A percentile compares a stretch with the other conserved stretches of the same genome.
Conservation (phyloP, 2,329 filamentous ascomycete genomes). For the Dothistroma pini region DNA sequence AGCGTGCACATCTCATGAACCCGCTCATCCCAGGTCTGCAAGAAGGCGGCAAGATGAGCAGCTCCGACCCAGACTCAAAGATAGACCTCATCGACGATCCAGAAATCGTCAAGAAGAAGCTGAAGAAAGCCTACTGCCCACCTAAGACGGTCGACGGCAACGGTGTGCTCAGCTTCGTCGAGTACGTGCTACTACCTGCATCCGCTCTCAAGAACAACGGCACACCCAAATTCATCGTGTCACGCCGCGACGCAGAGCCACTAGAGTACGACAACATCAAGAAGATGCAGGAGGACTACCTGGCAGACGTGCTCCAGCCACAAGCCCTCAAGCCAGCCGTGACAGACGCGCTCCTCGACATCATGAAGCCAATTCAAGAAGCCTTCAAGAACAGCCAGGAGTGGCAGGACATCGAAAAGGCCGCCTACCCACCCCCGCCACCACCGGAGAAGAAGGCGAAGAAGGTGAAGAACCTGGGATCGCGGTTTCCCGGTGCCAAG, state of each 20-base stretch:
- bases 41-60: constrained; percentile 75
- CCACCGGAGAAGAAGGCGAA: constrained; percentile 64
- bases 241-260: constrained; percentile 64
- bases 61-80: constrained; percentile 70
- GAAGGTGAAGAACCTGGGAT: constrained; percentile 70
- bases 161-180: constrained; percentile 79
- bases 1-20: constrained; percentile 72
- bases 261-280: constrained; percentile 75
- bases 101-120: constrained; percentile 73
- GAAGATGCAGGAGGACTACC: constrained; percentile 75
- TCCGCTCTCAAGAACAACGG: constrained; percentile 56
- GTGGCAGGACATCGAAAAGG: constrained; percentile 73
- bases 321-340: constrained; percentile 86
- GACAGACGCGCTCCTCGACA: constrained; percentile 64
- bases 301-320: constrained; percentile 63
- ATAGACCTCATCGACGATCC: constrained; percentile 85
- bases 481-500: constrained; percentile 54
- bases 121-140: constrained; percentile 77
- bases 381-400: constrained; percentile 67
- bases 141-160: constrained; percentile 79
- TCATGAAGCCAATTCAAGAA: constrained; percentile 73
- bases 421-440: constrained; percentile 74
- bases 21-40: constrained; percentile 82
- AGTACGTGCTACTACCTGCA: constrained; percentile 80
- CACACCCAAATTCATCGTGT: constrained; percentile 61